phyloP scores from a whole-genome alignment of 306 rosid genomes.

The Glycyrrhiza uralensis region DNA sequence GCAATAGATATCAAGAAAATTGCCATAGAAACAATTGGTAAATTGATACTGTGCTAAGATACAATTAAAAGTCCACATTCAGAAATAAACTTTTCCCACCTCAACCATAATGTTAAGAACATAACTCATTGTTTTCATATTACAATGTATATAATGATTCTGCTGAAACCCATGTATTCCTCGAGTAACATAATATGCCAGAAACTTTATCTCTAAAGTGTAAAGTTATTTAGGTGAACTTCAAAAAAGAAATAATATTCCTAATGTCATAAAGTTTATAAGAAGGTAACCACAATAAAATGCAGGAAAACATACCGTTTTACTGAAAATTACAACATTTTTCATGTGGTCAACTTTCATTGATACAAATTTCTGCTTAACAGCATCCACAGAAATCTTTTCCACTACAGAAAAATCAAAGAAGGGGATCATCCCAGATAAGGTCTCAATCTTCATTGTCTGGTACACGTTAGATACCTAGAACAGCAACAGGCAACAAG shows the following conservation, averaged over 20 bases:
- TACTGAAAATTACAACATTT: conserved; percentile 51
- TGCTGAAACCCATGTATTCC: neutral
- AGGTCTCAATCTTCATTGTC: conserved; percentile 73
- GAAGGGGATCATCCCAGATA: conserved; percentile 81
- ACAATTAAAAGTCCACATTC: neutral
- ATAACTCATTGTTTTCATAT: neutral
- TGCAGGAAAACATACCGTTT: conserved; percentile 29
- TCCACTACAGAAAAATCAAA: conserved; percentile 73
- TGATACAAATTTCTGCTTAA: conserved; percentile 75
- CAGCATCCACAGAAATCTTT: conserved; percentile 93
- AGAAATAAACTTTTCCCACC: neutral
- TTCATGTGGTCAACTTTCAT: conserved; percentile 91
- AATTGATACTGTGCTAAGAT: neutral
- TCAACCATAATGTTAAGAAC: neutral
- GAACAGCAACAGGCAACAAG: neutral
- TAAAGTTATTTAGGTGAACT: neutral
- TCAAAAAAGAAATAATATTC: neutral
- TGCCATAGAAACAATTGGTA: neutral
- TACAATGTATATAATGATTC: neutral
- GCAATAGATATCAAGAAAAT: conserved; percentile 23
- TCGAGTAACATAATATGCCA: neutral
- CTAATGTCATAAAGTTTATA: neutral
- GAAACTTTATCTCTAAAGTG: neutral
- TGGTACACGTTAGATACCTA: conserved; percentile 91
- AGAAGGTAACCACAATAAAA: neutral